Evolutionary conservation across 176 grass and related monocot species (phyloP).

Genomic region (Aechmea fasciata): DNA sequence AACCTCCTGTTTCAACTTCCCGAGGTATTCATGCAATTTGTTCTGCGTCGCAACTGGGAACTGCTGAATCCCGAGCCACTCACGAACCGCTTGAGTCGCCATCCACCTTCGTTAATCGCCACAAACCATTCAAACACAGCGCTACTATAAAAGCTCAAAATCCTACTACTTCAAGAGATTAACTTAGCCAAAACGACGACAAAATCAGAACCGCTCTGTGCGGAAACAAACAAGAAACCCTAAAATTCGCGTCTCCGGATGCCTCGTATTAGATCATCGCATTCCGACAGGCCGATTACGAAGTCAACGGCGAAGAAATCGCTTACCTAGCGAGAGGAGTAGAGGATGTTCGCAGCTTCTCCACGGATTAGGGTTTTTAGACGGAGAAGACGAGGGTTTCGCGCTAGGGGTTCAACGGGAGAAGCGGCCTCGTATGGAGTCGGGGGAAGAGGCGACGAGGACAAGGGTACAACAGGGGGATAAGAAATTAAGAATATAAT

Average conservation of each 20-base stretch:
- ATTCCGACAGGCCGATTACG: no score
- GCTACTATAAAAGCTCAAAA: no score
- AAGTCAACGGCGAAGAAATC: background rate
- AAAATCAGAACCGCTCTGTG: background rate
- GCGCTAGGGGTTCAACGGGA: no score
- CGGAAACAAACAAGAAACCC: background rate
- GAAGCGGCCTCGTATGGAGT: no score
- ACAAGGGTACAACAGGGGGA: no score
- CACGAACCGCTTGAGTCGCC: slow-evolving; percentile 1
- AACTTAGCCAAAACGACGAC: background rate
- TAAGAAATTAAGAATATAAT: no score
- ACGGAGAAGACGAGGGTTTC: background rate
- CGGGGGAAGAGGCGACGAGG: no score
- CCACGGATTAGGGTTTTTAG: background rate
- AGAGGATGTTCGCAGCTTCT: background rate
- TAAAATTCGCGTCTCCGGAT: background rate
- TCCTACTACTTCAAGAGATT: background rate
- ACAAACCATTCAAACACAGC: background rate
- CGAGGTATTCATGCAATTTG: slow-evolving; percentile 19
- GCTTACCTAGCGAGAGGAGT: background rate
- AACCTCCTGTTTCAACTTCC: slow-evolving; percentile 12
- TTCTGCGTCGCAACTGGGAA: slow-evolving; percentile 5
- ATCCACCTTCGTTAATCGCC: background rate
- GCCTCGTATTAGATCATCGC: no score
- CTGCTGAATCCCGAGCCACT: slow-evolving; percentile 8